These are phyloP conservation scores for Aspergillus sp. DNA, from an alignment of 2,329 filamentous ascomycete genomes.

Conservation along the genomic window DNA sequence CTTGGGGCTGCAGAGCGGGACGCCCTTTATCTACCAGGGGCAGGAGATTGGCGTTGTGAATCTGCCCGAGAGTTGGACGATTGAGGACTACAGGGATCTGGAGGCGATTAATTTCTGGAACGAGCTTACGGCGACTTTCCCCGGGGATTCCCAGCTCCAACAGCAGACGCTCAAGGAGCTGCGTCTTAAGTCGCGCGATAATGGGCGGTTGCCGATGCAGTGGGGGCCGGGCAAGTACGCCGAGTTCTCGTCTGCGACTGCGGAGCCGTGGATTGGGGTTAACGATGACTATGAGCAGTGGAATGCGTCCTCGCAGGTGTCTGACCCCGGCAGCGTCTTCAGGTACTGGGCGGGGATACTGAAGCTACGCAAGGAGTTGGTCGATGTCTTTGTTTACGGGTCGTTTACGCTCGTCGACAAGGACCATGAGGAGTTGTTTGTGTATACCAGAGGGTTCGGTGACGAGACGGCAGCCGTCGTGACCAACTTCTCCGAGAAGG, in stretches of 20 bases:
- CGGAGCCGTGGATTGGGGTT: constrained; percentile 71
- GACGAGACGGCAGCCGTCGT: constrained; percentile 39
- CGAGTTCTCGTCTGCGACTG: background rate
- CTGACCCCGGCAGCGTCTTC: constrained; percentile 56
- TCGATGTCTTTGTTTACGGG: constrained; percentile 70
- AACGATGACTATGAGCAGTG: constrained; percentile 65
- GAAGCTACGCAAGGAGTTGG: constrained; percentile 62
- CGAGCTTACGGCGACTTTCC: constrained; percentile 4
- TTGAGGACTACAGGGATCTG: constrained; percentile 71
- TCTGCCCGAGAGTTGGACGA: constrained; percentile 63
- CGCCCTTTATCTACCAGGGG: constrained; percentile 71
- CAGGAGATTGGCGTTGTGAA: constrained; percentile 73
- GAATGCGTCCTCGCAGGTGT: constrained; percentile 60
- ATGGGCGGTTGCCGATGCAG: background rate
- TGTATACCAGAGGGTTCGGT: constrained; percentile 54
- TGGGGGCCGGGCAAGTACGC: background rate
- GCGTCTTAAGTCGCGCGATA: constrained; percentile 22
- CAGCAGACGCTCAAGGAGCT: background rate
- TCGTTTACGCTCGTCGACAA: constrained; percentile 61
- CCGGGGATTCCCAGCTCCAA: background rate
- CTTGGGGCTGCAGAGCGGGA: constrained; percentile 62
- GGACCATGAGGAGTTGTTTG: constrained; percentile 59
- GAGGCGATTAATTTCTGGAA: constrained; percentile 63
- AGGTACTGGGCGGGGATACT: constrained; percentile 66
- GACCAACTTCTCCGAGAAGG: constrained; percentile 41